These are phyloP conservation scores for Neurospora africana DNA, from an alignment of 495 filamentous ascomycete species.

Conservation along the genomic window DNA sequence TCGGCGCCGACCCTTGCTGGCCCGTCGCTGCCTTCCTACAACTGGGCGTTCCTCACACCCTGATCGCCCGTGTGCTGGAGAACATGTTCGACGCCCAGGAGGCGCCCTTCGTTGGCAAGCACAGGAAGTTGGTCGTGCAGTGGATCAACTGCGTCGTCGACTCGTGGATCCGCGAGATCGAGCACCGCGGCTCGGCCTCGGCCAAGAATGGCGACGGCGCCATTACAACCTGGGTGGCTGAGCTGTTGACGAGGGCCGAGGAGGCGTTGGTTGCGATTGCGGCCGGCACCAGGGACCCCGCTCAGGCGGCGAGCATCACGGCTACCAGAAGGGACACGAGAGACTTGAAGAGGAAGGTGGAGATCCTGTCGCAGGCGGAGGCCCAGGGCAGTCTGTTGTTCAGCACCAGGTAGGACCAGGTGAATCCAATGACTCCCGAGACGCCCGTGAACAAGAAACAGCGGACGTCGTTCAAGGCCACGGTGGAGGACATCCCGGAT, in stretches of 20 bases:
- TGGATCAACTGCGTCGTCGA: slow-evolving; percentile 30
- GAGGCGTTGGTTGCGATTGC: slow-evolving; percentile 18
- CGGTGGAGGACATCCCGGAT: neutral
- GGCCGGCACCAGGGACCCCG: slow-evolving; percentile 9
- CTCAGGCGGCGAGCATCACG: slow-evolving; percentile 22
- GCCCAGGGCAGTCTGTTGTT: slow-evolving; percentile 15
- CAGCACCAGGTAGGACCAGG: slow-evolving; percentile 3
- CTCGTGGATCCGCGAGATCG: slow-evolving; percentile 32
- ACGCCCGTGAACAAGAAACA: neutral
- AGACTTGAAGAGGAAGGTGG: slow-evolving; percentile 19
- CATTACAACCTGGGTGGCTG: slow-evolving; percentile 32
- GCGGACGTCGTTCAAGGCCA: neutral
- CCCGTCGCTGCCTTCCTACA: slow-evolving; percentile 70
- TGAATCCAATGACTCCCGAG: neutral
- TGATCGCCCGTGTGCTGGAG: slow-evolving; percentile 68
- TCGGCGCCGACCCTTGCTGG: slow-evolving; percentile 56
- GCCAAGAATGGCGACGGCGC: slow-evolving; percentile 19
- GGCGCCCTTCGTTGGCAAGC: slow-evolving; percentile 63
- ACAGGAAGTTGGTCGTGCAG: slow-evolving; percentile 28
- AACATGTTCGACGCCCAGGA: slow-evolving; percentile 74
- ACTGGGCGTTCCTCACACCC: slow-evolving; percentile 63
- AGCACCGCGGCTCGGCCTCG: slow-evolving; percentile 25
- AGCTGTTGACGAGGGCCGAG: slow-evolving; percentile 32
- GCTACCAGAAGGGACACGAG: slow-evolving; percentile 11
- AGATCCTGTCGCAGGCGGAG: slow-evolving; percentile 8